Base-by-base conservation (phyloP, 306 rosid species). In the Hippophae gyantsensis region DNA sequence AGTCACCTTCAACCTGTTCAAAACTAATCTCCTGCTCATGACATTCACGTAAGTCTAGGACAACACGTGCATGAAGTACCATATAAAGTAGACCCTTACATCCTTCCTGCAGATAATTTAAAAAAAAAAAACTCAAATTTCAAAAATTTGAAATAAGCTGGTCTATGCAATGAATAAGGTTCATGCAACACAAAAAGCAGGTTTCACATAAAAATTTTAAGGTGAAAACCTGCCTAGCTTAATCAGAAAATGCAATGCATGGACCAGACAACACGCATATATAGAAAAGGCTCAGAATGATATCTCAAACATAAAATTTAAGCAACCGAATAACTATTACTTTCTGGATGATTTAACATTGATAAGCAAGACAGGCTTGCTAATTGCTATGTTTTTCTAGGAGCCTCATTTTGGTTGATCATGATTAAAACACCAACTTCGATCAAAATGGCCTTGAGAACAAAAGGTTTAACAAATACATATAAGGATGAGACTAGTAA, bases 11-110 rank as follows among this genome's bases (percentile, higher is more conserved):
- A 74, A 83, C 92, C 76, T 87, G 98, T 74, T 83, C 93, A 66
- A 92, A 92, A 69, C 85, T 81, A 63, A 92, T 85, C 72, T 92
- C 98, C 56, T 85, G 83, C 73, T 85, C 98, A 55, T 81, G 79
- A 63, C 61, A 72, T 65, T 92, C 96, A 43, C 87, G 78, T 76
- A 92, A 78, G 79, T 92, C 93, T 58, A 92, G 79, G 59, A 92
- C 92, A 67, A 85, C 98, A 26, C 98, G 96, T n/a, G 98, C 98
- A 52, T 92, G 98, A 61, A 92, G 93, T 62, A 92, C 98, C 98
- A 92, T 87, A 72, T 92, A 92, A 61, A 92, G 96, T 25, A 92
- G 74, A 50, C 98, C 96, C 79, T 87, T 92, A 68, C 95, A 92
- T 58, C 98, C 98, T 80, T 92, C 98, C 98, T 92, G 81, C 70